phyloP scores from a whole-genome alignment of 2,329 filamentous ascomycete species.

The Ophiostoma novo-ulmi region DNA sequence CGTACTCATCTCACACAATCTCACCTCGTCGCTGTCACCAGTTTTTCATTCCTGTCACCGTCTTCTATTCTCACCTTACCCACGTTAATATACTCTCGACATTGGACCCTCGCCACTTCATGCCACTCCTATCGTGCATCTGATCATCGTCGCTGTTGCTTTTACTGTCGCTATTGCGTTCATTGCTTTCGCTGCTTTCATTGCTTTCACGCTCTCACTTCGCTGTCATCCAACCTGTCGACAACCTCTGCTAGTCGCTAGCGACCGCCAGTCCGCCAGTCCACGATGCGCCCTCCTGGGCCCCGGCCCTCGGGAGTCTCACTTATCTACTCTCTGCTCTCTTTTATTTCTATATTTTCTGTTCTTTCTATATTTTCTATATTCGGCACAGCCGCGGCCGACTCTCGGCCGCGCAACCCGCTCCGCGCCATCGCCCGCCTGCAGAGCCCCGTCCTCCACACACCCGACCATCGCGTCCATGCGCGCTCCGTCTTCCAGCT shows the following conservation, averaged over 20 bases:
- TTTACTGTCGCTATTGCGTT: too few species aligned
- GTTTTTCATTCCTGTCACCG: not conserved
- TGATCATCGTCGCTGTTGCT: not conserved
- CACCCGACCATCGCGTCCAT: conserved; percentile 71
- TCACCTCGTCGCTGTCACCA: not conserved
- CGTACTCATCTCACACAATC: not conserved
- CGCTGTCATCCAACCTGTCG: not conserved
- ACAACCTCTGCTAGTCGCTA: not conserved
- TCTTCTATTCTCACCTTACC: not conserved
- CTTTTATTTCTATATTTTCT: not conserved
- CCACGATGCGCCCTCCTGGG: conserved; percentile 20
- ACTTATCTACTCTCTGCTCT: not conserved
- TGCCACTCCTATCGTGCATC: not conserved
- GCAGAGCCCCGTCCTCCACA: conserved; percentile 70
- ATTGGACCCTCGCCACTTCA: not conserved
- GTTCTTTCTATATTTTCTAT: not conserved
- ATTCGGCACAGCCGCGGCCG: conserved; percentile 43
- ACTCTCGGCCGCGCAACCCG: conserved; percentile 70
- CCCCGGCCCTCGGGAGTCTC: conserved; percentile 6
- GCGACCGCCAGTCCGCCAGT: not conserved
- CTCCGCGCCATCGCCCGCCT: conserved; percentile 68
- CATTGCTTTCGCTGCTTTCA: too few species aligned
- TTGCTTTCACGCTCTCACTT: not conserved
- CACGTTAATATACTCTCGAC: not conserved
- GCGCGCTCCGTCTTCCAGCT: conserved; percentile 80